Base-by-base conservation (phyloP, 31 red algal species). In the Odonthalia washingtoniensis region DNA sequence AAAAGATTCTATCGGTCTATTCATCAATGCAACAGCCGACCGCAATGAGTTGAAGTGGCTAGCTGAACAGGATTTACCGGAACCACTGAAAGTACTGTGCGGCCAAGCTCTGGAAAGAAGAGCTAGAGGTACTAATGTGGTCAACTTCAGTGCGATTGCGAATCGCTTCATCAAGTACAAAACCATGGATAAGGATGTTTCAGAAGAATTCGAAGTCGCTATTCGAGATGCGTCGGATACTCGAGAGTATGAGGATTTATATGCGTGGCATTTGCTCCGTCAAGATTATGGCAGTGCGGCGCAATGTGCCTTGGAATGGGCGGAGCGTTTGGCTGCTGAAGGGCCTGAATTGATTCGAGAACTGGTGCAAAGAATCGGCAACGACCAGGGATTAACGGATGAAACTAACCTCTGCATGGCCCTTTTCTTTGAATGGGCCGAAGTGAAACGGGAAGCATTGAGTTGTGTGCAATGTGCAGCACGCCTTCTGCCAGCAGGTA, bases 21-120 rank as follows among this genome's bases (percentile, higher is more conserved):
- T 93, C 41, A 84, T 93, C 37, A 79, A 84, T 36, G 91, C 78
- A 40, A 79, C 84, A 14, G 85, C 85, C 43, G 91, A 93, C 65
- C 69, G 66, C 32, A 78, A 78, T 21, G 77, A 35, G 60, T 36
- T 93, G 72, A 75, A 87, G 40, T 93, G 91, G 91, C 61, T 93
- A 43, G 57, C 73, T 31, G 84, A 88, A 18, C 70, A 65, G 44
- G 37, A 68, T 41, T 78, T 93, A 31, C 85, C 91, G 32, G 83
- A 73, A 21, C 85, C 91, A 53, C 46, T 93, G 9, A 36, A 70
- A 37, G 84, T 88, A 1, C 84, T 93, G 27, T 87, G 83, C 52
- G 85, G 83, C 16, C 84, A 87, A 28, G 91, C 91, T 1, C 42
- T 93, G 31, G 84, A 93, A 74, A 64, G 91, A 53, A 65, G 91